Conservation (phyloP, 108 stramenopile genomes). For the Cylindrotheca closterium region DNA sequence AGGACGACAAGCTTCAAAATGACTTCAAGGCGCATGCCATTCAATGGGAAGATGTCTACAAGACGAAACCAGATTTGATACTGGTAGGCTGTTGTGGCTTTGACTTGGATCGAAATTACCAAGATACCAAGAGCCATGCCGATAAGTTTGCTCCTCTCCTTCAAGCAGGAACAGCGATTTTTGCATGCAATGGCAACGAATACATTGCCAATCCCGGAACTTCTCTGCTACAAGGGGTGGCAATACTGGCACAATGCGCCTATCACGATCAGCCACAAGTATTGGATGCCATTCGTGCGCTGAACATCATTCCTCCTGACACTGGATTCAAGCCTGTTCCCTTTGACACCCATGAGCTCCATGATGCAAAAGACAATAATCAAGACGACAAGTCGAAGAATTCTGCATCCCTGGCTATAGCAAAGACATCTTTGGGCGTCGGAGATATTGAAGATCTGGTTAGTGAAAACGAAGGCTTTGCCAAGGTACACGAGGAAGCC, state of each 20-base stretch:
- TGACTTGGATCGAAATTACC: constrained; percentile 72
- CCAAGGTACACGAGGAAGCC: constrained; percentile 55
- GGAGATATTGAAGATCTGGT: constrained; percentile 17
- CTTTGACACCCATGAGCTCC: constrained; percentile 11
- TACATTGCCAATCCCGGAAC: constrained; percentile 91
- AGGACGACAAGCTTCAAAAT: constrained; percentile 17
- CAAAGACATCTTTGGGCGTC: not conserved
- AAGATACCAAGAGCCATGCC: constrained; percentile 35
- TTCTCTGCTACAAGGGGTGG: constrained; percentile 69
- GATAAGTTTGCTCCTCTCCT: constrained; percentile 26
- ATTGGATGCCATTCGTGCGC: constrained; percentile 36
- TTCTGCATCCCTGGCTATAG: too few species aligned
- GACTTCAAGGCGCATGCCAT: constrained; percentile 51
- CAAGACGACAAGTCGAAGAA: constrained; percentile 1
- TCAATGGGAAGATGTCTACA: constrained; percentile 54
- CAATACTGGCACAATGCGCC: constrained; percentile 70
- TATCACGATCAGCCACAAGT: constrained; percentile 45
- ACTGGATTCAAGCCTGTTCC: constrained; percentile 1
- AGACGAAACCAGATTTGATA: constrained; percentile 78
- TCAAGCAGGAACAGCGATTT: constrained; percentile 48
- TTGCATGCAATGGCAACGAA: constrained; percentile 78
- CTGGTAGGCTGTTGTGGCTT: constrained; percentile 91
- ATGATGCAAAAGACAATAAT: constrained; percentile 13
- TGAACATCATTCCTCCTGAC: constrained; percentile 6
- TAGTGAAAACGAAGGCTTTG: constrained; percentile 26